Conservation (phyloP, 2,329 filamentous ascomycete genomes). For the Graphiopsis chlorocephala region DNA sequence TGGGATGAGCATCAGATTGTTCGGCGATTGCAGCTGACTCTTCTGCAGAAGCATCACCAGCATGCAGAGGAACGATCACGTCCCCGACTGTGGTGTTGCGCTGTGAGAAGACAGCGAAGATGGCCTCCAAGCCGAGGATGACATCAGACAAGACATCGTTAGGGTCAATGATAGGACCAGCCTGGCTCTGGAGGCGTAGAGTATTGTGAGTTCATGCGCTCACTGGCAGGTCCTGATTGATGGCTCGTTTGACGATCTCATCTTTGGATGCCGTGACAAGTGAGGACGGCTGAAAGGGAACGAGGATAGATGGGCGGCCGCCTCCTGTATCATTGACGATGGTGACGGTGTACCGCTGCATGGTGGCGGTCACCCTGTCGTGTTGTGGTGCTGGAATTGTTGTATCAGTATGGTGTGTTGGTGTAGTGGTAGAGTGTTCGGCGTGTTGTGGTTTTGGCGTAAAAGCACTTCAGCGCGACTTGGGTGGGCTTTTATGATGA, state of each 20-base stretch:
- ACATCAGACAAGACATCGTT: constrained; percentile 30
- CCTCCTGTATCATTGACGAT: constrained; percentile 17
- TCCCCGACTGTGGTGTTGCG: not conserved
- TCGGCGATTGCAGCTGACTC: not conserved
- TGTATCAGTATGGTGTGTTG: not conserved
- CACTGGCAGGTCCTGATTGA: constrained; percentile 19
- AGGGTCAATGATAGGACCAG: constrained; percentile 30
- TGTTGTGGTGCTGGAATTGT: not conserved
- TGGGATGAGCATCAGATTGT: not conserved
- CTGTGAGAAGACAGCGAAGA: constrained; percentile 26
- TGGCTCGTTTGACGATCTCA: constrained; percentile 22
- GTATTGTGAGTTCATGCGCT: constrained; percentile 21
- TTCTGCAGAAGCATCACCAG: not conserved
- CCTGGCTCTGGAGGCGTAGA: constrained; percentile 26
- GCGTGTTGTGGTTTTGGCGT: not conserved
- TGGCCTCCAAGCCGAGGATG: constrained; percentile 22
- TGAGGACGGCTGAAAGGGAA: constrained; percentile 22
- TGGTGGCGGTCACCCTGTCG: constrained; percentile 3
- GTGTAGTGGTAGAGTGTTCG: not conserved
- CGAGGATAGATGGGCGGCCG: constrained; percentile 19
- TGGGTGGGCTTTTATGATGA: not conserved
- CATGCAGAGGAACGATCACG: not conserved
- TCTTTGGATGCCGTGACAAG: constrained; percentile 22
- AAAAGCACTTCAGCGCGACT: not conserved
- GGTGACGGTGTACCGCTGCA: constrained; percentile 29